Conservation (phyloP, 768 basidiomycete species). For the Megacollybia marginata region DNA sequence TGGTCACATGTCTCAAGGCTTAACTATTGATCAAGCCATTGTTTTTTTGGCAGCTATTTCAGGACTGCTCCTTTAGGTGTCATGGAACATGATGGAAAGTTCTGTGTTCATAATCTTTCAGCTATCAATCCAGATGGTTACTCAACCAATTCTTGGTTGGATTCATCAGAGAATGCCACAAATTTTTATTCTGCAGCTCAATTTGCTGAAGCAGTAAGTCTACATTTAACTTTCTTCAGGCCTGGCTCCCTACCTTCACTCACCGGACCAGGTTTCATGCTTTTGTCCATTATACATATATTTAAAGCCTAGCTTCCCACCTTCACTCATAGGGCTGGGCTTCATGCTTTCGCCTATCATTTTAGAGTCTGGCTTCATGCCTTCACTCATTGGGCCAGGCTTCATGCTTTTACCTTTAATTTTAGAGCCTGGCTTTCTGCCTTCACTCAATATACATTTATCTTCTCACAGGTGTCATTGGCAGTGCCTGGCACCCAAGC, state of each 20-base stretch:
- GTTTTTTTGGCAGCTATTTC: slow-evolving; percentile 5
- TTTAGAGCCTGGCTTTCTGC: neutral
- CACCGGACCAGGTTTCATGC: too few relatives aligned
- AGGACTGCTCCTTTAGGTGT: slow-evolving; percentile 5
- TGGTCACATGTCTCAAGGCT: slow-evolving; percentile 3
- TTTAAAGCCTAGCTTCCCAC: neutral
- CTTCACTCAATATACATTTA: neutral
- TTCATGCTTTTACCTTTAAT: neutral
- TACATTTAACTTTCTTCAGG: too few relatives aligned
- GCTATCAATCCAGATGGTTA: slow-evolving; percentile 2
- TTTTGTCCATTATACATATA: too few relatives aligned
- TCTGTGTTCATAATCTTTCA: slow-evolving; percentile 7
- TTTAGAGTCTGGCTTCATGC: neutral
- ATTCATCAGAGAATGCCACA: slow-evolving; percentile 1
- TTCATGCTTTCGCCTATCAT: neutral
- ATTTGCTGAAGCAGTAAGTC: slow-evolving; percentile 3
- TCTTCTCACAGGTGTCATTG: slow-evolving; percentile 8
- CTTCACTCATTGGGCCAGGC: neutral
- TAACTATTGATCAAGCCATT: slow-evolving; percentile 3
- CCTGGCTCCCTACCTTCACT: too few relatives aligned
- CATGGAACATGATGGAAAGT: slow-evolving; percentile 6
- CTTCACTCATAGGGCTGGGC: neutral
- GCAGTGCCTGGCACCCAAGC: slow-evolving; percentile 14
- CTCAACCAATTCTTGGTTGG: slow-evolving; percentile 7
- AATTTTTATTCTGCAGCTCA: neutral